A percentile compares a stretch with the other conserved stretches of the same genome.
Evolutionary conservation across 805 yeast species (phyloP).

Genomic region (Metschnikowia cubensis): DNA sequence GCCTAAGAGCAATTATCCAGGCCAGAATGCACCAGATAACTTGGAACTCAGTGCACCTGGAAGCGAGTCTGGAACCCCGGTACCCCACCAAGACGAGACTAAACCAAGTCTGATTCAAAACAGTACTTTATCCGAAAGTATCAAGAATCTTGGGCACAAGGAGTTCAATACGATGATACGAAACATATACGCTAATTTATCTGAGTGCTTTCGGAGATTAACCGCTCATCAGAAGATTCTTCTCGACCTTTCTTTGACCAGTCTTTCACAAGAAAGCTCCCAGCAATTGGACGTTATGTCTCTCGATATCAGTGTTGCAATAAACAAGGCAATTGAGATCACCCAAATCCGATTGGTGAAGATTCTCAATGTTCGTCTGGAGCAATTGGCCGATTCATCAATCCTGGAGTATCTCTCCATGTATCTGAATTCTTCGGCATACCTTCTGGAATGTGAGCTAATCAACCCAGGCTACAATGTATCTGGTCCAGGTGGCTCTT

Average conservation of each 20-base stretch:
- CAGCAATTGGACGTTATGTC: conserved; percentile 44
- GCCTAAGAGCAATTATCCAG: conserved; percentile 6
- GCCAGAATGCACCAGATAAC: neutral
- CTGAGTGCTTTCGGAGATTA: conserved; percentile 71
- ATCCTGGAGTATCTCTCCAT: conserved; percentile 62
- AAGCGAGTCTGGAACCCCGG: conserved; percentile 1
- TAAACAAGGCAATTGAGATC: conserved; percentile 63
- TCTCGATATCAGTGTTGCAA: conserved; percentile 62
- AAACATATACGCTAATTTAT: conserved; percentile 55
- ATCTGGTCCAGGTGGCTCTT: conserved; percentile 43
- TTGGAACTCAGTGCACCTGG: neutral
- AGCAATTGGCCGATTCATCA: conserved; percentile 55
- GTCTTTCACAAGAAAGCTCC: conserved; percentile 23
- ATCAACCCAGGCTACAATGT: conserved; percentile 65
- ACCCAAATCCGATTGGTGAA: conserved; percentile 76
- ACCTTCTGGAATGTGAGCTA: conserved; percentile 78
- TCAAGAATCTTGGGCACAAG: conserved; percentile 63
- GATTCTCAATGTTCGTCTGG: conserved; percentile 72
- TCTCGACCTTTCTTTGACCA: conserved; percentile 58
- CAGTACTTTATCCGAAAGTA: conserved; percentile 32
- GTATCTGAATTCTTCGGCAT: conserved; percentile 62
- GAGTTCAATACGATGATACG: conserved; percentile 74
- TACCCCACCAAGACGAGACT: conserved; percentile 8
- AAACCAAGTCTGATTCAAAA: conserved; percentile 4
- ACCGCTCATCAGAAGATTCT: conserved; percentile 75